These are phyloP conservation scores for Deinandra increscens DNA, from an alignment of 129 eudicot genomes.

Conservation along the genomic window DNA sequence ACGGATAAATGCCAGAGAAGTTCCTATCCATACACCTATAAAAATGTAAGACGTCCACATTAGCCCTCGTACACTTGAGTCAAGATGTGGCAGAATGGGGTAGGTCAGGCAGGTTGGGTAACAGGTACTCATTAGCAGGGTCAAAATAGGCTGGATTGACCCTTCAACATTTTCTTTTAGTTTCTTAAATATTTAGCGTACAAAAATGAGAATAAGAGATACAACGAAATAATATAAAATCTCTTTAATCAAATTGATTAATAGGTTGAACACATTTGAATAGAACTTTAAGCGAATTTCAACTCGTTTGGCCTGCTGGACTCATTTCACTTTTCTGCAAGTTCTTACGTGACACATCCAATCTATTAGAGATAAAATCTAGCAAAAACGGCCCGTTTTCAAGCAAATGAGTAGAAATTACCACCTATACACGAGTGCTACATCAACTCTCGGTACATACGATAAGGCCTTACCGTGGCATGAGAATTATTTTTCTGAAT, in stretches of 20 bases:
- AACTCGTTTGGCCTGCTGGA: not conserved
- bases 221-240: not conserved
- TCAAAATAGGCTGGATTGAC: not conserved
- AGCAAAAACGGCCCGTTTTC: not conserved
- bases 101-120: not conserved
- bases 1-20: not conserved
- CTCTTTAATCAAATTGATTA: not conserved
- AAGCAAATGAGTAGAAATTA: not conserved
- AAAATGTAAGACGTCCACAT: slow-evolving; percentile 2
- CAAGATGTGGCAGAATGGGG: not conserved
- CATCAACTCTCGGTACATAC: slow-evolving; percentile 15
- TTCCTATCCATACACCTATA: not conserved
- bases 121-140: not conserved
- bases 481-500: slow-evolving; percentile 32
- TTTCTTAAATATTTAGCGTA: not conserved
- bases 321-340: slow-evolving; percentile 1
- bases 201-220: not conserved
- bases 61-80: slow-evolving; percentile 1
- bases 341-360: not conserved
- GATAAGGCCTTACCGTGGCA: slow-evolving; percentile 30
- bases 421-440: not conserved
- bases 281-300: slow-evolving; percentile 4
- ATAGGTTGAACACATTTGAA: not conserved
- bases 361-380: not conserved
- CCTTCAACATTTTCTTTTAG: not conserved